Evolutionary conservation across 805 yeast species (phyloP).

Genomic region (Saccharomycopsis sp.): DNA sequence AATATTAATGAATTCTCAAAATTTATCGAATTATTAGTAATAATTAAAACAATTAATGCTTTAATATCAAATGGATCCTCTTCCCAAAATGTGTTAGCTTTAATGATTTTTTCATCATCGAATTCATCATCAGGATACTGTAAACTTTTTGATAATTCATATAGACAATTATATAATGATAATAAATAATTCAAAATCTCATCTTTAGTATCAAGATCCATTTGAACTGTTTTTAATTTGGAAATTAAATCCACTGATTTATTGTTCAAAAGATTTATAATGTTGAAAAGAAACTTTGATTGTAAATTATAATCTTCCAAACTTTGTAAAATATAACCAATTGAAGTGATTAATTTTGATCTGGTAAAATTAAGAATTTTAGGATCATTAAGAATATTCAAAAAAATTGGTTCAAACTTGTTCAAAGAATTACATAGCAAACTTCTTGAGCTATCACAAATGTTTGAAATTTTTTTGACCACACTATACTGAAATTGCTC

Average conservation of each 20-base stretch:
- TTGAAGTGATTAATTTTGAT: no score
- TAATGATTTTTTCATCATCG: constrained; percentile 21
- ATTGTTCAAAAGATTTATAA: no score
- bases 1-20: constrained; percentile 29
- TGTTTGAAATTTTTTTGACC: constrained; percentile 38
- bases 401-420: constrained; percentile 37
- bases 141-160: constrained; percentile 64
- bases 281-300: no score
- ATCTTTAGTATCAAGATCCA: no score
- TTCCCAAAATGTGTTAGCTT: constrained; percentile 35
- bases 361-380: no score
- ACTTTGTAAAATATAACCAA: no score
- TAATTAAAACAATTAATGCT: no score
- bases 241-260: no score
- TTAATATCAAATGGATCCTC: constrained; percentile 37
- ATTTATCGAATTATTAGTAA: no score
- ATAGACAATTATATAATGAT: constrained; percentile 52
- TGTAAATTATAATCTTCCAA: no score
- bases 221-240: no score
- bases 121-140: constrained; percentile 35
- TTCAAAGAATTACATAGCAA: constrained; percentile 34
- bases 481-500: constrained; percentile 3
- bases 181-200: constrained; percentile 39
- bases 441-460: constrained; percentile 44
- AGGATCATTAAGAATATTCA: no score